Evolutionary conservation across 306 rosid species (phyloP).

Genomic region (Cicer yamashitae): DNA sequence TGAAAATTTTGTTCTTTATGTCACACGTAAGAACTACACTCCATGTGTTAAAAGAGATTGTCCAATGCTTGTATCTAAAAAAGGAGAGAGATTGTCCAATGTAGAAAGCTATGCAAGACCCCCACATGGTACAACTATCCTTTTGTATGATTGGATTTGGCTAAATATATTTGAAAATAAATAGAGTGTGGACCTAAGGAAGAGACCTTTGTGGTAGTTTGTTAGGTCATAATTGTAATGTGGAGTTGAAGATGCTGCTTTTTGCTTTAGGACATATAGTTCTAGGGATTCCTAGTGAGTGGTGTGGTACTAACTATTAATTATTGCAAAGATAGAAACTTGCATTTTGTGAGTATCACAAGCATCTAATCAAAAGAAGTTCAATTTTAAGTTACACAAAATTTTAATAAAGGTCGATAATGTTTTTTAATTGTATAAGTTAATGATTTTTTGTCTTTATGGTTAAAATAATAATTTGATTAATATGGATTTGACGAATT

Average conservation of each 20-base stretch:
- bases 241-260: conserved; percentile 31
- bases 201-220: conserved; percentile 17
- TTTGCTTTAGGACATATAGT: background rate
- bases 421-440: too few relatives aligned
- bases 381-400: too few relatives aligned
- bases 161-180: conserved; percentile 7
- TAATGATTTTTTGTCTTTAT: too few relatives aligned
- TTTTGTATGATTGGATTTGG: conserved; percentile 30
- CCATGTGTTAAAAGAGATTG: background rate
- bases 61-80: too few relatives aligned
- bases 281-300: conserved; percentile 23
- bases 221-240: conserved; percentile 33
- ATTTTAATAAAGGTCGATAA: too few relatives aligned
- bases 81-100: background rate
- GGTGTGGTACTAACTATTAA: background rate
- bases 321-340: background rate
- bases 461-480: too few relatives aligned
- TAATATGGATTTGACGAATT: too few relatives aligned
- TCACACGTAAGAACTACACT: background rate
- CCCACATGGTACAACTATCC: conserved; percentile 24
- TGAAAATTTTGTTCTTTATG: conserved; percentile 1
- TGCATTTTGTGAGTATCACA: background rate
- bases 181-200: conserved; percentile 30
- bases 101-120: background rate
- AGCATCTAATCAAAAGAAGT: too few relatives aligned